Conservation (phyloP, 345 rosid genomes). For the Eucalyptus erythrocorys region DNA sequence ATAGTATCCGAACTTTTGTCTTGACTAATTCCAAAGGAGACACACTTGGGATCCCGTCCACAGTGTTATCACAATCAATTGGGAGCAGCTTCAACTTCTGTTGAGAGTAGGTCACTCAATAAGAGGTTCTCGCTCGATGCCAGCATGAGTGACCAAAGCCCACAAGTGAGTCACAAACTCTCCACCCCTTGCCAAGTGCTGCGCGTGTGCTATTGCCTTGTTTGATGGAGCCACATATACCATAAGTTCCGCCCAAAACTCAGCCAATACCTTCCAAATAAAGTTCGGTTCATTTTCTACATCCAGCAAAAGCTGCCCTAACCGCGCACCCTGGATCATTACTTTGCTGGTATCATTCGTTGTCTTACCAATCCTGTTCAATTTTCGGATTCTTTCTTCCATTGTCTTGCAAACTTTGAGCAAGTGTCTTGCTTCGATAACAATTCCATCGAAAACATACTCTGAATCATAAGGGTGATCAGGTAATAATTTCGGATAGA, state of each 20-base stretch:
- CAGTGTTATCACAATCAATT: too few species aligned
- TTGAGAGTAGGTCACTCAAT: too few species aligned
- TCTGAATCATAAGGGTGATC: background rate
- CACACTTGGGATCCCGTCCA: too few species aligned
- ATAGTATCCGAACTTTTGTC: too few species aligned
- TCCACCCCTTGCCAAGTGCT: too few species aligned
- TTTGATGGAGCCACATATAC: background rate
- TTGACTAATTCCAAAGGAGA: too few species aligned
- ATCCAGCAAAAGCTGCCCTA: background rate
- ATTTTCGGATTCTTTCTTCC: background rate
- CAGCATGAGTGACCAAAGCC: too few species aligned
- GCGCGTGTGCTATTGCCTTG: too few species aligned
- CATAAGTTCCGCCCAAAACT: background rate
- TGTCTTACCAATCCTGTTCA: background rate
- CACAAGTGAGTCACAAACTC: too few species aligned
- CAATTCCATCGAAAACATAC: background rate
- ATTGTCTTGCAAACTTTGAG: background rate
- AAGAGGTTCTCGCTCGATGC: too few species aligned
- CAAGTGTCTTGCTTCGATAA: background rate
- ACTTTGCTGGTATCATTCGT: too few species aligned
- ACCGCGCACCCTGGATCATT: background rate
- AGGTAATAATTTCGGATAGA: background rate
- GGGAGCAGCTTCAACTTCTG: too few species aligned
- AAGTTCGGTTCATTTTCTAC: background rate
- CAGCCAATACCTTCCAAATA: background rate